Evolutionary conservation across 2,329 filamentous ascomycete genomes (phyloP).

Genomic region (Orbilia javanica): DNA sequence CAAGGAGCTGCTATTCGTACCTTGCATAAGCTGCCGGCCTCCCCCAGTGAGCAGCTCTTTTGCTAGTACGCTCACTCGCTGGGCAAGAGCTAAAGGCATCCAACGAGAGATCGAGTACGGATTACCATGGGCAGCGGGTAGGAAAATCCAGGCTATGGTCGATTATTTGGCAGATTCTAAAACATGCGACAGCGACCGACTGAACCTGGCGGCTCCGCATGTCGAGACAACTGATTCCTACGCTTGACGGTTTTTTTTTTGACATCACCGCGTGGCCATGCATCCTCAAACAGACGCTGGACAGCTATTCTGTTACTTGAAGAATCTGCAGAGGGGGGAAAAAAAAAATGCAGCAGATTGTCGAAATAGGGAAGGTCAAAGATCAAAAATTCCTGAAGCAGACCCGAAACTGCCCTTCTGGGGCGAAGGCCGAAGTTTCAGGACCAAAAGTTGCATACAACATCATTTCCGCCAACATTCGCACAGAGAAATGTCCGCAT

Average conservation of each 20-base stretch:
- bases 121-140: conserved; percentile 17
- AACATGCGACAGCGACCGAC: conserved; percentile 44
- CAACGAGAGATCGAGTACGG: conserved; percentile 8
- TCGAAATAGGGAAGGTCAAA: conserved; percentile 54
- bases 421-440: conserved; percentile 43
- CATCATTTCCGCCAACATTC: conserved; percentile 34
- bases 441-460: conserved; percentile 10
- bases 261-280: conserved; percentile 21
- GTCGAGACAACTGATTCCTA: conserved; percentile 39
- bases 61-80: background rate
- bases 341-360: conserved; percentile 10
- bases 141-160: conserved; percentile 34
- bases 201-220: conserved; percentile 21
- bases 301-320: conserved; percentile 27
- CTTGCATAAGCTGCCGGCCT: conserved; percentile 56
- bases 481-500: conserved; percentile 45
- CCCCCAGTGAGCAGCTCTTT: conserved; percentile 26
- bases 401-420: conserved; percentile 50
- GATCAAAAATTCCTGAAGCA: conserved; percentile 53
- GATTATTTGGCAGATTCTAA: conserved; percentile 56
- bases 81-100: background rate
- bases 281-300: conserved; percentile 45
- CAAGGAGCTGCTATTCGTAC: conserved; percentile 52
- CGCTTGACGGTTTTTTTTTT: conserved; percentile 5
- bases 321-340: background rate